Percentiles rank a stretch among this genome's conserved stretches.
Evolutionary conservation across 805 yeast species (phyloP).

Genomic region (Teunomyces lycoperdinae): DNA sequence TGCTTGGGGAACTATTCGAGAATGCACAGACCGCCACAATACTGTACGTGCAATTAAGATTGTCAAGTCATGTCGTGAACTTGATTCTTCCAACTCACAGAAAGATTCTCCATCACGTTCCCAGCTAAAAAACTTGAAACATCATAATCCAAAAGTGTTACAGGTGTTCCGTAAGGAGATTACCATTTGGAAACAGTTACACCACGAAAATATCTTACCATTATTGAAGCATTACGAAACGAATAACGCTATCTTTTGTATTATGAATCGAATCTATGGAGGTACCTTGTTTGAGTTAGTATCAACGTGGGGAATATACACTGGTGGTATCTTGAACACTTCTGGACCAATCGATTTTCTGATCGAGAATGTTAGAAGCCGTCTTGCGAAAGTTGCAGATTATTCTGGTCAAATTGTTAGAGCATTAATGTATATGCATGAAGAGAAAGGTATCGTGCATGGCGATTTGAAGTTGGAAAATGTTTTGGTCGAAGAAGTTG

Average conservation of each 20-base stretch:
- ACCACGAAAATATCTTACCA: slow-evolving; percentile 65
- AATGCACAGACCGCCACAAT: slow-evolving; percentile 46
- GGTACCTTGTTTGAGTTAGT: slow-evolving; percentile 83
- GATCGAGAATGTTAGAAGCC: slow-evolving; percentile 20
- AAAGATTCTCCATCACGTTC: slow-evolving; percentile 7
- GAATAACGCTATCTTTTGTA: slow-evolving; percentile 61
- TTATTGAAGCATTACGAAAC: slow-evolving; percentile 62
- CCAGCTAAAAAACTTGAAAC: slow-evolving; percentile 13
- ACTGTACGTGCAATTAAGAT: slow-evolving; percentile 58
- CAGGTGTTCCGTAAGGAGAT: slow-evolving; percentile 69
- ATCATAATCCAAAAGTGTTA: slow-evolving; percentile 46
- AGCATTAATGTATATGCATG: slow-evolving; percentile 60
- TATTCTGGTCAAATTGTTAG: slow-evolving; percentile 53
- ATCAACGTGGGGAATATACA: slow-evolving; percentile 56
- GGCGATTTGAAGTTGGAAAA: slow-evolving; percentile 85
- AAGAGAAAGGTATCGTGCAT: slow-evolving; percentile 59
- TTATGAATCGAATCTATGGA: slow-evolving; percentile 64
- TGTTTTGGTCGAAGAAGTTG: slow-evolving; percentile 53
- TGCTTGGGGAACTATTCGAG: slow-evolving; percentile 85
- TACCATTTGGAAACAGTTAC: slow-evolving; percentile 65
- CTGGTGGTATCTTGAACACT: slow-evolving; percentile 22
- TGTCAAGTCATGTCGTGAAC: slow-evolving; percentile 36
- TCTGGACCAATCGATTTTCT: slow-evolving; percentile 28
- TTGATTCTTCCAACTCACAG: slow-evolving; percentile 11
- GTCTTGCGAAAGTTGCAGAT: slow-evolving; percentile 32